Conservation (phyloP, 805 yeast genomes). For the Yamadazyma sp. region DNA sequence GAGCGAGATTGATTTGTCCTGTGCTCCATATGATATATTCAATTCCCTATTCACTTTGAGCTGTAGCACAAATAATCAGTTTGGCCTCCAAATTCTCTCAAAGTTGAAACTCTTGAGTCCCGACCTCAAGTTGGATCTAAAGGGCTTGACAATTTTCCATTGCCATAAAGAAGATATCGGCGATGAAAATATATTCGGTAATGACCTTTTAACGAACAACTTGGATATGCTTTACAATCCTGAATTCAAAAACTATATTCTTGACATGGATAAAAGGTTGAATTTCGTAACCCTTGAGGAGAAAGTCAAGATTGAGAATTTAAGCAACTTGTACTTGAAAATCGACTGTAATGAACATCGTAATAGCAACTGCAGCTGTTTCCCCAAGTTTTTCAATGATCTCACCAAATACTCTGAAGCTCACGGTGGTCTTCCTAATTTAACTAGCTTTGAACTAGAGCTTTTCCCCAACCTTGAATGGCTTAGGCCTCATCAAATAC, state of each 20-base stretch:
- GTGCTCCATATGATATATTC: constrained; percentile 21
- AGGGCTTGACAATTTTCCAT: constrained; percentile 32
- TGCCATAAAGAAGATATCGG: constrained; percentile 27
- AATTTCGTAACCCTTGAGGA: constrained; percentile 20
- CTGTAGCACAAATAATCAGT: constrained; percentile 31
- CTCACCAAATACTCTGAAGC: constrained; percentile 21
- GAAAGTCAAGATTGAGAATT: constrained; percentile 25
- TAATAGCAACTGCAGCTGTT: constrained; percentile 25
- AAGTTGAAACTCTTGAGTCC: constrained; percentile 21
- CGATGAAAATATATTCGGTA: neutral
- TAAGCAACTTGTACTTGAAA: constrained; percentile 26
- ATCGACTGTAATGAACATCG: constrained; percentile 32
- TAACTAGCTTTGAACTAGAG: constrained; percentile 29
- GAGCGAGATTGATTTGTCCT: constrained; percentile 20
- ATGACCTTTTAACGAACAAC: neutral
- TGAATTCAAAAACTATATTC: constrained; percentile 15
- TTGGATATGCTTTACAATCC: neutral
- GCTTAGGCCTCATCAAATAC: constrained; percentile 34
- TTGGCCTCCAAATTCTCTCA: constrained; percentile 29
- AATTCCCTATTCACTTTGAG: constrained; percentile 29
- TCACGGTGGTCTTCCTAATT: constrained; percentile 31
- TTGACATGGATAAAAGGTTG: constrained; percentile 20
- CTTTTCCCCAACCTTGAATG: constrained; percentile 34
- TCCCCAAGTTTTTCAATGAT: constrained; percentile 27
- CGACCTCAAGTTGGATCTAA: constrained; percentile 24